Conservation (phyloP, 2,329 filamentous ascomycete genomes). For the Fusarium bulbicola region DNA sequence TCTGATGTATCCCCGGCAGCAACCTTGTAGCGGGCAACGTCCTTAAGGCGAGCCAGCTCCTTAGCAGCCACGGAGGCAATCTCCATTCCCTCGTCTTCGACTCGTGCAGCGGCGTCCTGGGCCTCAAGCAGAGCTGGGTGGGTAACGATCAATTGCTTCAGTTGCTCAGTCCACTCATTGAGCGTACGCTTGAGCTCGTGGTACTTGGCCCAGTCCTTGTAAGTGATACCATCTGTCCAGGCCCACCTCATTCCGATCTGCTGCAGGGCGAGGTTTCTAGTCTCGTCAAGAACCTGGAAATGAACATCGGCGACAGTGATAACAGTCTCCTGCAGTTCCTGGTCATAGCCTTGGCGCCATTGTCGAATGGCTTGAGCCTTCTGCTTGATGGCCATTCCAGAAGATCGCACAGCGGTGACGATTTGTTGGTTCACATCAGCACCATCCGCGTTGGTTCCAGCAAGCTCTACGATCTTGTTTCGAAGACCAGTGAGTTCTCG, state of each 20-base stretch:
- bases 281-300: constrained; percentile 82
- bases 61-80: constrained; percentile 80
- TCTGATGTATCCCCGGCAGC: constrained; percentile 76
- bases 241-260: constrained; percentile 96
- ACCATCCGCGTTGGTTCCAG: constrained; percentile 62
- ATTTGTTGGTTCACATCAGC: constrained; percentile 55
- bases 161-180: constrained; percentile 83
- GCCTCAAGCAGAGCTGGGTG: constrained; percentile 77
- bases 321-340: constrained; percentile 74
- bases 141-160: constrained; percentile 77
- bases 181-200: constrained; percentile 86
- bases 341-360: constrained; percentile 79
- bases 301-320: constrained; percentile 80
- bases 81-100: constrained; percentile 83
- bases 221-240: constrained; percentile 93
- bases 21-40: constrained; percentile 87
- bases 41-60: constrained; percentile 82
- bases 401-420: constrained; percentile 64
- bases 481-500: constrained; percentile 73
- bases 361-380: constrained; percentile 79
- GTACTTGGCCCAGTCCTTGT: constrained; percentile 97
- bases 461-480: constrained; percentile 69
- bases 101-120: constrained; percentile 70
- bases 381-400: constrained; percentile 78
- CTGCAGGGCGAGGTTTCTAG: constrained; percentile 84